Evolutionary conservation across 805 yeast genomes (phyloP).

Genomic region (Ogataea methanolica): DNA sequence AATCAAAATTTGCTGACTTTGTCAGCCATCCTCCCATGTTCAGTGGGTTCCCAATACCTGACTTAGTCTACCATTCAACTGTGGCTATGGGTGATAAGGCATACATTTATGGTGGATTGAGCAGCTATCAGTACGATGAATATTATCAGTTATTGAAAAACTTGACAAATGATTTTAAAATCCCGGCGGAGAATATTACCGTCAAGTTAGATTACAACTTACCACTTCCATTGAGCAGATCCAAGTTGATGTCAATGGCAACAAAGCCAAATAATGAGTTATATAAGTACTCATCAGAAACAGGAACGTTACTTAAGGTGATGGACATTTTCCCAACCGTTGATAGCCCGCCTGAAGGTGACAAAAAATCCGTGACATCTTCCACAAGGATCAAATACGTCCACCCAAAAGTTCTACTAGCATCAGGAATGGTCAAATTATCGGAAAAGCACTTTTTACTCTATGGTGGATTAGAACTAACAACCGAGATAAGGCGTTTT

Average conservation of each 20-base stretch:
- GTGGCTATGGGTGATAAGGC: conserved; percentile 35
- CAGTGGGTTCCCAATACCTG: conserved; percentile 37
- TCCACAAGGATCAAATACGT: conserved; percentile 8
- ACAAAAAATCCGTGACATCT: conserved; percentile 5
- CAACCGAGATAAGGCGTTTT: conserved; percentile 31
- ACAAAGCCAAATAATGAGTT: conserved; percentile 35
- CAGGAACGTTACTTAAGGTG: conserved; percentile 31
- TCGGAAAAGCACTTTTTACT: conserved; percentile 54
- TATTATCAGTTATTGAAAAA: conserved; percentile 21
- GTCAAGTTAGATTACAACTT: conserved; percentile 32
- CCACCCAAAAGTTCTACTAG: conserved; percentile 49
- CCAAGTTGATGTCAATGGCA: conserved; percentile 38
- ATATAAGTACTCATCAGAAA: conserved; percentile 34
- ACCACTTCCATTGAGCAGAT: conserved; percentile 41
- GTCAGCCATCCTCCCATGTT: conserved; percentile 32
- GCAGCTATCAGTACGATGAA: conserved; percentile 14
- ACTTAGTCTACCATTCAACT: conserved; percentile 40
- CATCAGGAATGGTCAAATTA: conserved; percentile 43
- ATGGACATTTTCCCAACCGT: conserved; percentile 9
- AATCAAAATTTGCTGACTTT: conserved; percentile 14
- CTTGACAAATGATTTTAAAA: conserved; percentile 28
- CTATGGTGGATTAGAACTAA: conserved; percentile 65
- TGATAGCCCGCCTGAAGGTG: conserved; percentile 3
- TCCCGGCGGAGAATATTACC: conserved; percentile 29
- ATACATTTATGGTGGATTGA: conserved; percentile 44